Conservation (phyloP, 2,329 filamentous ascomycete genomes). For the Diaporthe batatas region DNA sequence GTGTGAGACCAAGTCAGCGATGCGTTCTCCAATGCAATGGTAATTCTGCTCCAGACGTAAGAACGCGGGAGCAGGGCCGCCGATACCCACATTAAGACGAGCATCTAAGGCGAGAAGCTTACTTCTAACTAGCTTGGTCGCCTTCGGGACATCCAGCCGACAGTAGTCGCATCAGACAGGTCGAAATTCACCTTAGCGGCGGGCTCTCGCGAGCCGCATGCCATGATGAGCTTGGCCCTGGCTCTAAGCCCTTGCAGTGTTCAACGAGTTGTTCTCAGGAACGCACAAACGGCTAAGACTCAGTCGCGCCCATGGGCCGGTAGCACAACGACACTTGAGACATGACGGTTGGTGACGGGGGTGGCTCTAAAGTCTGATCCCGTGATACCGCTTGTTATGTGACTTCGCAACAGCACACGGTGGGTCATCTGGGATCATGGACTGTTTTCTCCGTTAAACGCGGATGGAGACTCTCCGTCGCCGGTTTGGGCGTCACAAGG, state of each 20-base stretch:
- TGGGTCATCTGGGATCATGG: slow-evolving; percentile 27
- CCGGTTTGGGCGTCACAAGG: background rate
- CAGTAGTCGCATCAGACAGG: slow-evolving; percentile 5
- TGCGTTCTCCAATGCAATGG: slow-evolving; percentile 17
- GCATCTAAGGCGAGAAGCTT: slow-evolving; percentile 2
- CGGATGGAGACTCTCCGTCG: slow-evolving; percentile 26
- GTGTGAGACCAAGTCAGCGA: slow-evolving; percentile 20
- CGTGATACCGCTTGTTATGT: slow-evolving; percentile 3
- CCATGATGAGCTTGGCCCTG: slow-evolving; percentile 22
- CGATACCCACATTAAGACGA: slow-evolving; percentile 29
- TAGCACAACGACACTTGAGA: slow-evolving; percentile 12
- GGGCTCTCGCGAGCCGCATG: slow-evolving; percentile 30
- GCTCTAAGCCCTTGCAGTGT: slow-evolving; percentile 9
- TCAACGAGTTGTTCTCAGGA: background rate
- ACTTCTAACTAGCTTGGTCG: slow-evolving; percentile 8
- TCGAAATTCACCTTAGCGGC: background rate
- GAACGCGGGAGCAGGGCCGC: slow-evolving; percentile 18
- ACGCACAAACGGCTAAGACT: slow-evolving; percentile 8
- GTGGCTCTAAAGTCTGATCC: background rate
- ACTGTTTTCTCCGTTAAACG: slow-evolving; percentile 11
- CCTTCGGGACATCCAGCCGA: slow-evolving; percentile 6
- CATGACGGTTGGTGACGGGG: background rate
- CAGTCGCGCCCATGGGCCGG: background rate
- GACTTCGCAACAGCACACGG: background rate
- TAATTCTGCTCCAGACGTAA: slow-evolving; percentile 10